Evolutionary conservation across 352 stramenopile genomes (phyloP), one percentile per base, ranked within the genome.

Genomic region (Pythium diclinum): DNA sequence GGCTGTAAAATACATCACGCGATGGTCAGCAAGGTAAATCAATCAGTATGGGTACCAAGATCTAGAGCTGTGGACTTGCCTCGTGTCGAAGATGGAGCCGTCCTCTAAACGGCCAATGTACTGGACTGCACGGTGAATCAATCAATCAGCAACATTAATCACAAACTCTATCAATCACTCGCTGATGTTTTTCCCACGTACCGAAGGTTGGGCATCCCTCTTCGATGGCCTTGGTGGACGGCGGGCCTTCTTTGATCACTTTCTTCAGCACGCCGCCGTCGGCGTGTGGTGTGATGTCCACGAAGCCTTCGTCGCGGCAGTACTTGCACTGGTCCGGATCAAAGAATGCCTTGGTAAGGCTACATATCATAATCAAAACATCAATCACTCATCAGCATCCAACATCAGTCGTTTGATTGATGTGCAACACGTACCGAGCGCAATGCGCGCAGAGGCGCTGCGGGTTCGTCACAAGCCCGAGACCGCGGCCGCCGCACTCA

Each of bases 61-160:
- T 30, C 42, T n/a, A 49, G 49, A 30, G 16, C 28, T 1, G 30
- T 46, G 56, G 6, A 67, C 77, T 61, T 63, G 92, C 86, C 83
- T 89, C 16, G 86, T 95, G 67, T 95, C 86, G 59, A 95, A 95
- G 65, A 95, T 95, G 17, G 86, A 95, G 21, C 86, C 84, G 57
- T 95, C 86, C 65, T 88, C 72, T 11, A 93, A 67, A 6, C 84
- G 77, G 0, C 86, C 86, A 51, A 95, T 83, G 75, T 95, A 95
- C 68, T 95, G 86, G 53, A 95, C 84, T 88, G 49, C 33, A 40
- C 23, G 32, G 10, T n/a, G 2, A 52, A 3, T 40, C 19, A 23
- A n/a, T 25, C 54, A 19, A 57, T 19, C 33, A 30, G 9, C 36
- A 42, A 25, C 19, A 23, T 36, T 1, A 32, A 44, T 7, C 9